Evolutionary conservation across 2,329 filamentous ascomycete species (phyloP), one percentile per base, ranked within the genome.

Genomic region (Neofusicoccum umdonicola): DNA sequence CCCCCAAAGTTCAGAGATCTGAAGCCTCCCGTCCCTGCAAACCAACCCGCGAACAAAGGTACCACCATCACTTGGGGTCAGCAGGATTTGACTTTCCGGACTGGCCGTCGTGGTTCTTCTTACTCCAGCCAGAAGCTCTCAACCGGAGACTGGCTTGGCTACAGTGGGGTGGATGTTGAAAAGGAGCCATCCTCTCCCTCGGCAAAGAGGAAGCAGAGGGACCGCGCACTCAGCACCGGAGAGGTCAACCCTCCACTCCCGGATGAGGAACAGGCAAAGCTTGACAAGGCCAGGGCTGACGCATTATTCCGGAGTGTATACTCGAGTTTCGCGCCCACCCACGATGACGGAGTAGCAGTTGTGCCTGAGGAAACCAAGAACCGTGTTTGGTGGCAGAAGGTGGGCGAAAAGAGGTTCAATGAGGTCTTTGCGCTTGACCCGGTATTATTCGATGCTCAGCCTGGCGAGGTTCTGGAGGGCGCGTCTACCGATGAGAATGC

Each of bases 271-370:
- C 69, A 76, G 9, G 71, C 72, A n/a, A 77, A 77, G 13, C 69
- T 75, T 3, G 72, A 90, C 71, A 81, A 86, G 69, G 85, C 86
- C 3, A 89, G 90, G 73, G 86, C 92, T 77, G 90, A 93, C 69
- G 84, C 88, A 0, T 79, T 93, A 9, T 94, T 93, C 72, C 85
- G 90, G 35, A 87, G 89, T 63, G 90, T 88, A 1, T 94, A 93
- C 74, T 92, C 90, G 0, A 90, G 89, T 71, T 94, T 93, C 74
- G 91, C 91, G 5, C 91, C 91, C 0, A 87, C 85, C 60, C 88
- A 86, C 69, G 91, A 94, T 74, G 88, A 93, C 72, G 84, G 89
- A 3, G 86, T 84, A 12, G 89, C 91, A 5, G 82, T 93, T 65
- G 81, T 92, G 3, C 86, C 91, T 0, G 87, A 88, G 1, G 86